Base-by-base conservation (phyloP, 306 rosid species). In the Vigna trinervia region DNA sequence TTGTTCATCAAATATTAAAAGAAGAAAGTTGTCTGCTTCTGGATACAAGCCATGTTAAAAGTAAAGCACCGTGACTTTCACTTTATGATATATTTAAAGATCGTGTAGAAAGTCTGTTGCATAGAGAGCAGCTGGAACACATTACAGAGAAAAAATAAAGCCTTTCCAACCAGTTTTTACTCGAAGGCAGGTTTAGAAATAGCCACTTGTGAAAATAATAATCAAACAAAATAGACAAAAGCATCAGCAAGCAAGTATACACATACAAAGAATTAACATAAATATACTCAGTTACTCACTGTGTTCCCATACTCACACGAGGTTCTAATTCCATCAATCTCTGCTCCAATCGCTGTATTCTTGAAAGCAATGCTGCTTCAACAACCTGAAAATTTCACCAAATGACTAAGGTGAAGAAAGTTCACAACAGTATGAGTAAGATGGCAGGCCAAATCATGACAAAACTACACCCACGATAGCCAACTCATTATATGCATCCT, bases 331-430 rank as follows among this genome's bases (percentile, higher is more conserved):
- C 54, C 85, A 92, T 87, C 78, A 95, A 82, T 78, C 77, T 90
- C 57, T 80, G 89, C 78, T 95, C 98, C 80, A 89, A 88, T 30
- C 82, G 93, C 79, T 95, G 97, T 82, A 90, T 88, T 81, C 98
- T 87, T 60, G 98, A 95, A 81, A 89, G 93, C 82, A 95, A 79
- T 73, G 97, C 98, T 77, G 97, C 97, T 89, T 95, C 98, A 83
- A 92, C 96, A 74, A 87, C 98, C 98, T 95, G 80, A 80, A 80
- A 86, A 58, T 81, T 84, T 61, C 72, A 69, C n/a, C 61, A 72
- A 75, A 32, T 52, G 66, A 39, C n/a, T 48, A 71, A 5, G 70
- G 65, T 13, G 47, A 45, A 57, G 45, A 84, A 38, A 54, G 34
- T 56, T 80, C 62, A 72, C 26, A 67, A 8, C 36, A 47, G 20